Evolutionary conservation across 106 monocot species (phyloP).

Genomic region (Acorus gramineus): DNA sequence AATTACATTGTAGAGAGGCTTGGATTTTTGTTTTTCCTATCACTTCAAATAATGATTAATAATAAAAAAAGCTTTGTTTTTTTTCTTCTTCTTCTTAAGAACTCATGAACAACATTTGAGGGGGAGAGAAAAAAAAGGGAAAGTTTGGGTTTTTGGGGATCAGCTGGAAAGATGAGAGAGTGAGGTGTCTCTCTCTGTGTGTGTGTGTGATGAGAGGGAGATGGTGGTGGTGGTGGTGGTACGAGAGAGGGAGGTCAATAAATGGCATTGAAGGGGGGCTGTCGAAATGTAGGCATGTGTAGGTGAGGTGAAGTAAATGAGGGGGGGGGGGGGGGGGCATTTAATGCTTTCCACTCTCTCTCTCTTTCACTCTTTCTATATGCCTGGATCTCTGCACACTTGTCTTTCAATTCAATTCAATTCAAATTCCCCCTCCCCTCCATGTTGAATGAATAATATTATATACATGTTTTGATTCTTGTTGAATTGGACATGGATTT

Average conservation of each 20-base stretch:
- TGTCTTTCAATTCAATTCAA: constrained; percentile 32
- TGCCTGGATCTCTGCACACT: constrained; percentile 55
- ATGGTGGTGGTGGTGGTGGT: constrained; percentile 5
- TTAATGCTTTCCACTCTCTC: constrained; percentile 27
- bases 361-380: constrained; percentile 16
- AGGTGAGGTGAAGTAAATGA: constrained; percentile 24
- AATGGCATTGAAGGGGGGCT: constrained; percentile 45
- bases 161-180: not conserved
- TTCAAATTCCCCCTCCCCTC: no score
- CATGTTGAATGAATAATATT: no score
- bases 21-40: no score
- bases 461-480: no score
- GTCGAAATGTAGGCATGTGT: constrained; percentile 27
- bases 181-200: not conserved
- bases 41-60: no score
- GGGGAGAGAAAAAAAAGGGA: no score
- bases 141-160: not conserved
- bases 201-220: not conserved
- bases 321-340: constrained; percentile 38
- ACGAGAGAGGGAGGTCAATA: constrained; percentile 14
- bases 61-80: no score
- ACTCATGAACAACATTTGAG: no score
- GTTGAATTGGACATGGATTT: no score
- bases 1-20: no score
- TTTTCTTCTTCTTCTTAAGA: no score